Percentiles rank a stretch among this genome's conserved stretches.
These are phyloP conservation scores for Lignosus rhinocerotis DNA, from an alignment of 1,284 basidiomycete genomes.

Conservation along the genomic window DNA sequence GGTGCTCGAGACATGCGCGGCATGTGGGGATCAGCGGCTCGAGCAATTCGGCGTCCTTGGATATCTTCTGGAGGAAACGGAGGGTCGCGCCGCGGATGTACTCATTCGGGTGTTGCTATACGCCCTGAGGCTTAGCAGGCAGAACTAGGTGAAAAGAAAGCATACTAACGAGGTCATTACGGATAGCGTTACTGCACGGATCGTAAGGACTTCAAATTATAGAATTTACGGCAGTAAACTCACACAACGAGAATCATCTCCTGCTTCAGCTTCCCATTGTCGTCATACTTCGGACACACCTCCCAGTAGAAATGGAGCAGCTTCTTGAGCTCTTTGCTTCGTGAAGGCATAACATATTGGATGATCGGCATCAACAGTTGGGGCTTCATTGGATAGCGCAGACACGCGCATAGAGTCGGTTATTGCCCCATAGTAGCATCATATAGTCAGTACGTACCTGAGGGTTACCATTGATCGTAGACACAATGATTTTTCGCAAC, in stretches of 20 bases:
- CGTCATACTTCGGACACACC: slow-evolving; percentile 98
- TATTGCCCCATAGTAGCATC: background rate
- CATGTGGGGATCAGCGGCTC: slow-evolving; percentile 96
- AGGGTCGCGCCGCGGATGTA: slow-evolving; percentile 98
- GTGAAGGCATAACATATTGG: slow-evolving; percentile 94
- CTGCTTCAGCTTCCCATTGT: slow-evolving; percentile 96
- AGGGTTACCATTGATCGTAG: slow-evolving; percentile 94
- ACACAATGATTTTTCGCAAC: slow-evolving; percentile 92
- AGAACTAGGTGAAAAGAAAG: background rate
- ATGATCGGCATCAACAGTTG: slow-evolving; percentile 97
- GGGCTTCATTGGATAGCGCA: slow-evolving; percentile 54
- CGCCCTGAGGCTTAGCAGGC: background rate
- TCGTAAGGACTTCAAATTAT: slow-evolving; percentile 19
- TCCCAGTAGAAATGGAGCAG: slow-evolving; percentile 99
- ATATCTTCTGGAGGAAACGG: slow-evolving; percentile 94
- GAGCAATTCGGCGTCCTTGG: slow-evolving; percentile 91
- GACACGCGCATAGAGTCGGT: slow-evolving; percentile 1
- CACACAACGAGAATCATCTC: slow-evolving; percentile 99
- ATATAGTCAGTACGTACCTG: slow-evolving; percentile 47
- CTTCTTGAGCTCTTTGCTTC: slow-evolving; percentile 98
- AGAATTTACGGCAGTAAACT: slow-evolving; percentile 35
- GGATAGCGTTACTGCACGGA: slow-evolving; percentile 83
- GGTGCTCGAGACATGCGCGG: slow-evolving; percentile 94
- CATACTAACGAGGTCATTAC: slow-evolving; percentile 85
- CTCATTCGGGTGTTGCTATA: slow-evolving; percentile 98